Conservation (phyloP, 768 basidiomycete genomes). For the Hypsizygus marmoreus region DNA sequence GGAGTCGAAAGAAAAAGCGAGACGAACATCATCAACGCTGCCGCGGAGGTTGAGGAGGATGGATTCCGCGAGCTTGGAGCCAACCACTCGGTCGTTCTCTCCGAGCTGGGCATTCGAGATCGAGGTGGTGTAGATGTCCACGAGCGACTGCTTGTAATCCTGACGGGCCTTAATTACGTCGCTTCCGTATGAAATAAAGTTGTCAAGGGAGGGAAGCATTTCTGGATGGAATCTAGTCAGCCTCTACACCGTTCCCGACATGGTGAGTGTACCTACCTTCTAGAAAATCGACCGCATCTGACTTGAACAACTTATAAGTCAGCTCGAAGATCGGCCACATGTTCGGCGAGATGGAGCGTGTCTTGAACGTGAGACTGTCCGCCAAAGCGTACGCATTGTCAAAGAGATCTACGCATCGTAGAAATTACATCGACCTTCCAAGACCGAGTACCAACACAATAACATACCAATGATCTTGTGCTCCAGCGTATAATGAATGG, state of each 20-base stretch:
- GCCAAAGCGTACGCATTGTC: conserved; percentile 88
- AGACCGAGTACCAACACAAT: not conserved
- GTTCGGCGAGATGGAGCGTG: conserved; percentile 69
- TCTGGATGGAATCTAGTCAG: conserved; percentile 41
- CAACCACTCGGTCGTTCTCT: conserved; percentile 82
- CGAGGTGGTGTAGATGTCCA: conserved; percentile 82
- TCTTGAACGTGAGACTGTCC: conserved; percentile 83
- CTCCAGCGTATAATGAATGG: conserved; percentile 76
- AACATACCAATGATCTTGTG: conserved; percentile 71
- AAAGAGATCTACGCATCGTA: conserved; percentile 61
- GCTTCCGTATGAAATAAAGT: conserved; percentile 83
- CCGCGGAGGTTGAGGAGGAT: conserved; percentile 80
- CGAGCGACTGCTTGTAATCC: conserved; percentile 77
- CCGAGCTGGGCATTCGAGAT: conserved; percentile 74
- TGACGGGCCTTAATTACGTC: conserved; percentile 71
- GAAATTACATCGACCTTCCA: conserved; percentile 2
- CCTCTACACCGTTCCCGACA: not conserved
- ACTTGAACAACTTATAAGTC: conserved; percentile 82
- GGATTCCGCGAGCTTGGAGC: conserved; percentile 83
- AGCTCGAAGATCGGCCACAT: conserved; percentile 90
- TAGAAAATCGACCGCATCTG: conserved; percentile 82
- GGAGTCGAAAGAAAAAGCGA: not conserved
- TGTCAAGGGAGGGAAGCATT: conserved; percentile 87
- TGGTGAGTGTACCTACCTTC: conserved; percentile 55
- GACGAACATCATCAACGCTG: conserved; percentile 72